phyloP scores from a whole-genome alignment of 345 rosid genomes.

The Citrus trifoliata region DNA sequence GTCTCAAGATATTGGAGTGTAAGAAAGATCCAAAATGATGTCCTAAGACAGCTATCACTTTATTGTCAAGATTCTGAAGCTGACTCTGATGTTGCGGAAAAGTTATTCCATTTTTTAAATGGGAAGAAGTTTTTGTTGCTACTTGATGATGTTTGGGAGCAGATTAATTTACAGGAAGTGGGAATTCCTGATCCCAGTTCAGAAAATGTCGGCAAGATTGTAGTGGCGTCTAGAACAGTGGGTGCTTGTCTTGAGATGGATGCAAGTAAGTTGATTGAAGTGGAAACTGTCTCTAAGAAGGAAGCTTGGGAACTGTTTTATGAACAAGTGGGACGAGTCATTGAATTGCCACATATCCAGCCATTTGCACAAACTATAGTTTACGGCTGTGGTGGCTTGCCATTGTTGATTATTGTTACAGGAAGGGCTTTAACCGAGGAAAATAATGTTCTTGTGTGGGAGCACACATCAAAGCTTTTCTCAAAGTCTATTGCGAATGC shows the following conservation, averaged over 20 bases:
- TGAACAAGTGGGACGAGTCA: slow-evolving; percentile 3
- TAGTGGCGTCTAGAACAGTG: slow-evolving; percentile 12
- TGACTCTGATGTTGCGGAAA: not conserved
- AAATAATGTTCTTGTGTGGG: slow-evolving; percentile 6
- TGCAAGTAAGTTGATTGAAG: not conserved
- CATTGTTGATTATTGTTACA: not conserved
- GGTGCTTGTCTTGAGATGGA: slow-evolving; percentile 2
- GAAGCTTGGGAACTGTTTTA: slow-evolving; percentile 15
- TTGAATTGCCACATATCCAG: not conserved
- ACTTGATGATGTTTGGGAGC: slow-evolving; percentile 21
- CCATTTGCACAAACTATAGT: slow-evolving; percentile 11
- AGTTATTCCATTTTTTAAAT: not conserved
- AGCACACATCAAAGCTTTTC: not conserved
- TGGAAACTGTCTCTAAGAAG: not conserved
- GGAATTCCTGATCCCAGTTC: slow-evolving; percentile 7
- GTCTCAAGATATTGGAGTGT: slow-evolving; percentile 14
- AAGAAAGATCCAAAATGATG: slow-evolving; percentile 16
- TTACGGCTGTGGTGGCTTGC: slow-evolving; percentile 11
- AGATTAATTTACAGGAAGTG: slow-evolving; percentile 6
- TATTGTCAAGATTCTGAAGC: not conserved
- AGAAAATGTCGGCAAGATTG: slow-evolving; percentile 1
- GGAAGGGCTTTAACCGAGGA: slow-evolving; percentile 3
- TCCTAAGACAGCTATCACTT: slow-evolving; percentile 2
- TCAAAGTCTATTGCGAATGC: not conserved
- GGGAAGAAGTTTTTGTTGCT: slow-evolving; percentile 12